Base-by-base conservation (phyloP, 2,329 filamentous ascomycete species). In the Cladosporium colombiae region DNA sequence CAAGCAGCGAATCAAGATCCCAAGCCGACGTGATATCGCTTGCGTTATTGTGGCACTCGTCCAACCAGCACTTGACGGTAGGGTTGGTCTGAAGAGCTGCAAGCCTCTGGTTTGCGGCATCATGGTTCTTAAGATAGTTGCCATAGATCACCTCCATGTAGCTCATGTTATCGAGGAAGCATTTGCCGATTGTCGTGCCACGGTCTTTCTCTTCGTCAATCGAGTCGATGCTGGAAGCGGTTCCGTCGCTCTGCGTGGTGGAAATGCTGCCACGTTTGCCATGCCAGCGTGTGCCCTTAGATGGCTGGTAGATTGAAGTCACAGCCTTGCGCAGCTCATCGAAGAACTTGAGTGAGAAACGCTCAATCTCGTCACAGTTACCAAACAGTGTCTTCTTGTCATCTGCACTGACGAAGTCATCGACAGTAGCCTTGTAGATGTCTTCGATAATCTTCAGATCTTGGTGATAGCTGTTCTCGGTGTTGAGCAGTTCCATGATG, bases 391-490 rank as follows among this genome's bases (percentile, higher is more conserved):
- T 84, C 75, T 93, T 96, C 72, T 96, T 89, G 68, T 96, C 96
- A 69, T 94, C 91, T 50, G 86, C 82, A 52, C 91, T 91, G 31
- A 97, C 85, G 69, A 92, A 88, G 10, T 92, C 88, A 65, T 91
- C 93, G 8, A 73, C 76, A 0, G 95, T 98, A 52, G 92, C 93
- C 78, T 96, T 96, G 83, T 98, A 99, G 64, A 99, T 98, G 74
- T 98, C 93, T 74, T 96, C 92, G 2, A 97, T 90, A 62, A 99
- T 94, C 76, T 93, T 97, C 92, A 99, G 94, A 76, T 99, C 95
- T 69, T 92, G 88, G 65, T 96, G 89, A 78, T 96, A 98, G 6
- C 90, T 89, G 57, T 92, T 89, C 76, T 99, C 95, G 0, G 95
- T 99, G 73, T 97, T 93, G 55, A 97, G 86, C 44, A 99, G 82